Conservation (phyloP, 2,329 filamentous ascomycete genomes). For the Penicillium olsonii region DNA sequence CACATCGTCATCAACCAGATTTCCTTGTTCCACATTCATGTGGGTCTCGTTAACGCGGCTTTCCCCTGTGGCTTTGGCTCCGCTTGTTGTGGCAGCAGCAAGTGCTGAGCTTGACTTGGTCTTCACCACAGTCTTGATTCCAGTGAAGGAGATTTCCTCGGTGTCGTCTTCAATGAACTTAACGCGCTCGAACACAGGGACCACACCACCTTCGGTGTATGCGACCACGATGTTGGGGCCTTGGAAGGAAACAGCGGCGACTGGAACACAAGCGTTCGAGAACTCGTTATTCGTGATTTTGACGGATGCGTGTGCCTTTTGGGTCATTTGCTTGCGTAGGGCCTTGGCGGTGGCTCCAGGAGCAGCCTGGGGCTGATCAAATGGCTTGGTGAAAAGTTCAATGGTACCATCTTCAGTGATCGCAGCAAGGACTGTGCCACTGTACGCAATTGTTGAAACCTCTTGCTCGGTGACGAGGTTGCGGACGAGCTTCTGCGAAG, state of each 20-base stretch:
- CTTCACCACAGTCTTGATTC: constrained; percentile 47
- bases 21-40: constrained; percentile 54
- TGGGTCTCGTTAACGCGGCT: constrained; percentile 60
- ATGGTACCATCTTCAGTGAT: constrained; percentile 52
- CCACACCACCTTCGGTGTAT: constrained; percentile 53
- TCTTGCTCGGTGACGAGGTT: constrained; percentile 53
- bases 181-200: constrained; percentile 52
- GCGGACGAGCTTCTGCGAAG: constrained; percentile 45
- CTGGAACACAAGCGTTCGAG: constrained; percentile 41
- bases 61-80: constrained; percentile 52
- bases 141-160: constrained; percentile 47
- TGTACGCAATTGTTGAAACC: constrained; percentile 38
- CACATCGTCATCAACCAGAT: constrained; percentile 46
- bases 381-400: constrained; percentile 54
- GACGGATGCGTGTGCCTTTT: constrained; percentile 47
- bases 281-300: constrained; percentile 47
- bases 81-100: constrained; percentile 54
- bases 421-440: constrained; percentile 48
- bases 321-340: constrained; percentile 47
- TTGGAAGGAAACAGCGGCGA: constrained; percentile 48
- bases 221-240: constrained; percentile 49
- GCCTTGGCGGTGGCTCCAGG: constrained; percentile 45
- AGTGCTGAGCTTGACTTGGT: constrained; percentile 46
- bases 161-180: constrained; percentile 49
- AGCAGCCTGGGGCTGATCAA: constrained; percentile 35